These are phyloP conservation scores for Russula earlei DNA, from an alignment of 768 basidiomycete species.

Conservation along the genomic window DNA sequence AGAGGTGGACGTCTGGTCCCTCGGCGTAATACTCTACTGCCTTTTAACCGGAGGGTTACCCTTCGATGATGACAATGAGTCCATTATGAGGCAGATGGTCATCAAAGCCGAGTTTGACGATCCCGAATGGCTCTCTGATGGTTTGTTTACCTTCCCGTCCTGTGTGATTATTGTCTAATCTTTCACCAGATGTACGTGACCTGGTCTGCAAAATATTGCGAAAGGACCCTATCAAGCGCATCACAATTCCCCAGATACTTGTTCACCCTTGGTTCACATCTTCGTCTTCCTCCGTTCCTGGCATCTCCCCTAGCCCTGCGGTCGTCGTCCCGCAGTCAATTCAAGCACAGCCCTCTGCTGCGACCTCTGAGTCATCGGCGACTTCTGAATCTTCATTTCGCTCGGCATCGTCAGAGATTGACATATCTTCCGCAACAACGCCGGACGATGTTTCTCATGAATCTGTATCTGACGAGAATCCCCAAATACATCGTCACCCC, in stretches of 20 bases:
- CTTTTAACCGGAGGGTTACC: slow-evolving; percentile 68
- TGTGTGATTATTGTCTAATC: slow-evolving; percentile 1
- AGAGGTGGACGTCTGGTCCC: slow-evolving; percentile 96
- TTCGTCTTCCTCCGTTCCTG: slow-evolving; percentile 9
- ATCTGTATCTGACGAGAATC: slow-evolving; percentile 20
- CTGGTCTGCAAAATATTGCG: slow-evolving; percentile 70
- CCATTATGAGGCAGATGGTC: slow-evolving; percentile 59
- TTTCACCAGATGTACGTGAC: slow-evolving; percentile 65
- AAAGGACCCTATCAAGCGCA: slow-evolving; percentile 65
- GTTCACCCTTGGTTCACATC: slow-evolving; percentile 76
- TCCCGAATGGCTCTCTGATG: slow-evolving; percentile 82
- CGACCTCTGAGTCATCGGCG: slow-evolving; percentile 34
- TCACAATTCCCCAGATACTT: slow-evolving; percentile 78
- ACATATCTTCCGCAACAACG: slow-evolving; percentile 44
- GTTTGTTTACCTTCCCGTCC: slow-evolving; percentile 34
- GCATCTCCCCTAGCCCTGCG: slow-evolving; percentile 18
- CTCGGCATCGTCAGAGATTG: slow-evolving; percentile 20
- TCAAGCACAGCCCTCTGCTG: slow-evolving; percentile 25
- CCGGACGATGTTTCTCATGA: slow-evolving; percentile 36
- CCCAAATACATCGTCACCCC: slow-evolving; percentile 37
- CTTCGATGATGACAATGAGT: slow-evolving; percentile 39
- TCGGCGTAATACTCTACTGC: slow-evolving; percentile 86
- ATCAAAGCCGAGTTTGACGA: slow-evolving; percentile 83
- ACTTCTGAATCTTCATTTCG: slow-evolving; percentile 38
- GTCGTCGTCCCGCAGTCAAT: slow-evolving; percentile 26